A percentile compares a stretch with the other conserved stretches of the same genome.
Evolutionary conservation across 2,329 filamentous ascomycete genomes (phyloP).

Genomic region (Neonectria neomacrospora): DNA sequence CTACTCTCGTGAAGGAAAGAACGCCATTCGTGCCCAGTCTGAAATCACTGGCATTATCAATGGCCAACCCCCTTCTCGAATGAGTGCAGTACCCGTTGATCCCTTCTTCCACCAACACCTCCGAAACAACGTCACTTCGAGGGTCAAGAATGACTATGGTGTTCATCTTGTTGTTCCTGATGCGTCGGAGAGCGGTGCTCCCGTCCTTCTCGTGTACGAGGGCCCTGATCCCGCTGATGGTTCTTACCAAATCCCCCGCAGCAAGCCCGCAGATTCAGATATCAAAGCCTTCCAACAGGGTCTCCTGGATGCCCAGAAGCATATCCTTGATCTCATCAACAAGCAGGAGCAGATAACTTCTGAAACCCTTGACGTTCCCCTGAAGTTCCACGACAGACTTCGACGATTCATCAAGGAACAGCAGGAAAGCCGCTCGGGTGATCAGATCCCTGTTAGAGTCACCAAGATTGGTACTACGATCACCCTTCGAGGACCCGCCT

Average conservation of each 20-base stretch:
- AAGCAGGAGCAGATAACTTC: constrained; percentile 67
- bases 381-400: constrained; percentile 73
- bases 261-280: constrained; percentile 62
- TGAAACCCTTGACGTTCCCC: constrained; percentile 66
- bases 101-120: constrained; percentile 83
- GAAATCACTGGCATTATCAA: constrained; percentile 80
- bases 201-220: constrained; percentile 80
- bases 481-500: constrained; percentile 80
- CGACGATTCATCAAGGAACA: constrained; percentile 73
- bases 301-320: constrained; percentile 65
- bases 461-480: constrained; percentile 69
- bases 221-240: constrained; percentile 62
- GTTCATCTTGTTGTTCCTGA: constrained; percentile 80
- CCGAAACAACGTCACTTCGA: constrained; percentile 69
- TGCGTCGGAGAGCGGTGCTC: constrained; percentile 65
- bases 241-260: constrained; percentile 65
- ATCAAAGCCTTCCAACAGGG: constrained; percentile 64
- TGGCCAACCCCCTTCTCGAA: constrained; percentile 77
- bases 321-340: constrained; percentile 67
- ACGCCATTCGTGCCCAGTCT: constrained; percentile 77
- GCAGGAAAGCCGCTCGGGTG: constrained; percentile 65
- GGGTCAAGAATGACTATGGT: constrained; percentile 74
- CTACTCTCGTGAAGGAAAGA: constrained; percentile 88
- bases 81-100: constrained; percentile 75
- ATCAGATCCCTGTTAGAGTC: constrained; percentile 70